These are phyloP conservation scores for Leishmania lainsoni DNA, from an alignment of 208 protist species.

Conservation along the genomic window DNA sequence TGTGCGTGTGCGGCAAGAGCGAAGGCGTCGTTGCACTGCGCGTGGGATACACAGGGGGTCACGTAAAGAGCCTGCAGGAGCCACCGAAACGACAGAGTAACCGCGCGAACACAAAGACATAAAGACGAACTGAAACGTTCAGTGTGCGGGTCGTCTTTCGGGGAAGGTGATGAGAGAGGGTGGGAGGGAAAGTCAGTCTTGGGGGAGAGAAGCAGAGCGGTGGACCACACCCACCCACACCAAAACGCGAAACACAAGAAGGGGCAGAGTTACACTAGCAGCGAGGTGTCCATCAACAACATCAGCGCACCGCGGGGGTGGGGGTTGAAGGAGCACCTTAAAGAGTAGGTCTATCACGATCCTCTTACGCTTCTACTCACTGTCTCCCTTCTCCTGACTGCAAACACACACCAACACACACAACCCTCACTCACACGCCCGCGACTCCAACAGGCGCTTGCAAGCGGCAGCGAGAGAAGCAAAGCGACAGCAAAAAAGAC, in stretches of 20 bases:
- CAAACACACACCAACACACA: slow-evolving; percentile 2
- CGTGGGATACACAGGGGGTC: neutral
- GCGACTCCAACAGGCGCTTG: neutral
- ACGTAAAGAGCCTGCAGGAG: neutral
- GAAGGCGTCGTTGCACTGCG: neutral
- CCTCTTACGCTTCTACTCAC: no score
- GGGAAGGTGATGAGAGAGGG: neutral
- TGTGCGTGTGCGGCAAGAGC: neutral
- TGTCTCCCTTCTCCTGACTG: no score
- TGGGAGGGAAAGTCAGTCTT: no score
- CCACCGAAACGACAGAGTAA: neutral
- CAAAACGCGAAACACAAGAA: neutral
- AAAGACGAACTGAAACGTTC: neutral
- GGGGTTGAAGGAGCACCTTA: neutral
- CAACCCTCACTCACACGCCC: neutral
- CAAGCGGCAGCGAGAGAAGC: neutral
- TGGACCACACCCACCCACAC: neutral
- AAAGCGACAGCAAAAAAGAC: no score
- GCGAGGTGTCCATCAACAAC: neutral
- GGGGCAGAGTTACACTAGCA: neutral
- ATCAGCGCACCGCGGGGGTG: neutral
- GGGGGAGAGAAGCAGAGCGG: neutral
- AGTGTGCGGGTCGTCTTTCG: neutral
- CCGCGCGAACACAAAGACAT: neutral
- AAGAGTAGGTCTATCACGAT: neutral